Percentiles rank a stretch among this genome's conserved stretches.
Evolutionary conservation across 495 filamentous ascomycete genomes (phyloP).

Genomic region (Bacidia rubella): DNA sequence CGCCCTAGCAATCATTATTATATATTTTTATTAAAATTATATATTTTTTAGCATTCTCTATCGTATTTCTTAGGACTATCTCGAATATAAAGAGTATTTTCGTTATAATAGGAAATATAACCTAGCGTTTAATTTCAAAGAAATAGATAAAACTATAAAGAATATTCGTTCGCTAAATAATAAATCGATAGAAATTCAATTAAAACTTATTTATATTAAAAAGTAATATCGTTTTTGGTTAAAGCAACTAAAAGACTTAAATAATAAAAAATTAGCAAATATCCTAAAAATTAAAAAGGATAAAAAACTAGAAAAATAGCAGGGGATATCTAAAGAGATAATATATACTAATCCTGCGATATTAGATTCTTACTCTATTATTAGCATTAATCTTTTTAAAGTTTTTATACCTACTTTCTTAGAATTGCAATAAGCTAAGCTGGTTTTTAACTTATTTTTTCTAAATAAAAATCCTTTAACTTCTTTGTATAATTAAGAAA

Average conservation of each 20-base stretch:
- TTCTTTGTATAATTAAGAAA: constrained; percentile 3
- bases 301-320: background rate
- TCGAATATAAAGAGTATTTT: too few species aligned
- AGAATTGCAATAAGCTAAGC: background rate
- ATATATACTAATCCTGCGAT: background rate
- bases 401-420: background rate
- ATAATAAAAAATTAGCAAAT: background rate
- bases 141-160: background rate
- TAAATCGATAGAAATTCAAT: background rate
- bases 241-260: too few species aligned
- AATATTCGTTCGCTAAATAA: background rate
- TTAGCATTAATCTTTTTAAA: background rate
- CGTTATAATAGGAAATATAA: background rate
- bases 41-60: too few species aligned
- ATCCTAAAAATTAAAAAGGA: background rate
- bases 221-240: background rate
- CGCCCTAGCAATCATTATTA: background rate
- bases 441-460: background rate
- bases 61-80: too few species aligned
- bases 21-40: background rate
- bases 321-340: background rate
- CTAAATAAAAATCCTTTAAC: background rate
- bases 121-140: background rate
- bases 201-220: background rate
- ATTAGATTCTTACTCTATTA: background rate